Evolutionary conservation across 371 early-diverging fungal genomes (phyloP), one percentile per base, ranked within the genome.

Genomic region (Mortierella sp.): DNA sequence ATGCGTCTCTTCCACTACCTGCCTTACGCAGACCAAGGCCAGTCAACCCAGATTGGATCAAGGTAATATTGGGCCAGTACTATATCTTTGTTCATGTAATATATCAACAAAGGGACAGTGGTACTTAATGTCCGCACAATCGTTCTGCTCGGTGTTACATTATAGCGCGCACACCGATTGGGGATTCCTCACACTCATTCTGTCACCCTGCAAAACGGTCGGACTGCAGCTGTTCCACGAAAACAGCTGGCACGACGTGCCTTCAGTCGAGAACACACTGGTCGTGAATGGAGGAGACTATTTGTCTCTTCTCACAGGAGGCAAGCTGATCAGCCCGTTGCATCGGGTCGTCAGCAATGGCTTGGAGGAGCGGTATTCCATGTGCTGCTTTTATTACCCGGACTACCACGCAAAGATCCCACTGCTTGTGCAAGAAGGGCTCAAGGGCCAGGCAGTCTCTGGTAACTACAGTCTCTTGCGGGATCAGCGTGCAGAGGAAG

Each of bases 261-360:
- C 82, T 8, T 81, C 83, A 2, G 62, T 75, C 49, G 64, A 65
- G 5, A 79, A 76, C 44, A 69, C 78, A 12, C 65, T 83, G 23
- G 78, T 87, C 27, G 84, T 87, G 63, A 88, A 87, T 55, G 85
- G 80, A 17, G 87, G 87, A 4, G 89, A 88, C 55, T 85, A 83
- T 50, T 56, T 87, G 24, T 82, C 84, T 2, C 66, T 87, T 2
- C 47, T 84, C 57, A 84, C 86, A 1, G 66, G 76, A 23, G 86
- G 87, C 14, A 58, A 70, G n/a, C 60, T 83, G 44, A 60, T 69
- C 48, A 83, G 83, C 4, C 86, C 89, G 1, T 50, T 84, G 50
- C 87, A 88, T 60, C 72, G 86, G 2, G 87, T 88, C 7, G 75
- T 85, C n/a, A 69, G 78, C 27, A 60, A 78, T 15, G 60, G 69